These are phyloP conservation scores for Puccinia polysora DNA, from an alignment of 1,284 basidiomycete genomes.

Conservation along the genomic window DNA sequence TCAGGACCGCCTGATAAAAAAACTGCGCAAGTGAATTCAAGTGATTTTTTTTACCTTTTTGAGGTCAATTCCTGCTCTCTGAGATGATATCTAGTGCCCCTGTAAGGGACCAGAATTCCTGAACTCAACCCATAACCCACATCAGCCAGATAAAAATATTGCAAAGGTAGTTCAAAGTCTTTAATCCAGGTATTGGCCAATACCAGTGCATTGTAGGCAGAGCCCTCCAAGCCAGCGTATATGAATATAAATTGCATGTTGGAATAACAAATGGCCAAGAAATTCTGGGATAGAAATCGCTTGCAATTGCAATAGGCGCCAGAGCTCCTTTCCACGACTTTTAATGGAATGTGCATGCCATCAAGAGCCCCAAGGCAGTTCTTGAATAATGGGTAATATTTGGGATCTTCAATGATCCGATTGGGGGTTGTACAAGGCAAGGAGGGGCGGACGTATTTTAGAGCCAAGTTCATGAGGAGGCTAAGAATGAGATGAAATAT, in stretches of 20 bases:
- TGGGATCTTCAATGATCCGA: conserved; percentile 49
- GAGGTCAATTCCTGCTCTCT: too few relatives aligned
- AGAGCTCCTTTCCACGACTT: conserved; percentile 47
- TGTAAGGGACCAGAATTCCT: conserved; percentile 50
- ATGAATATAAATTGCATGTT: conserved; percentile 53
- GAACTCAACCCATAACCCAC: conserved; percentile 54
- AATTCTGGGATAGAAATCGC: conserved; percentile 54
- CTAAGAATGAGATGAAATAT: too few relatives aligned
- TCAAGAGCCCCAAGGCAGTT: conserved; percentile 55
- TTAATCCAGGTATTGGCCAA: conserved; percentile 48
- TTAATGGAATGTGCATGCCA: conserved; percentile 54
- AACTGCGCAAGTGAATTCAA: too few relatives aligned
- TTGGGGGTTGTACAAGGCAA: too few relatives aligned
- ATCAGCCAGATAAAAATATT: conserved; percentile 55
- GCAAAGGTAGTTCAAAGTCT: conserved; percentile 52
- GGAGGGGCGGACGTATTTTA: too few relatives aligned
- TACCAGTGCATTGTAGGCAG: conserved; percentile 52
- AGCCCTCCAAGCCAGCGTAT: conserved; percentile 55
- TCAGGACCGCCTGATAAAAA: too few relatives aligned
- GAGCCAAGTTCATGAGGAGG: too few relatives aligned
- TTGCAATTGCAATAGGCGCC: conserved; percentile 52
- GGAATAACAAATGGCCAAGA: conserved; percentile 52
- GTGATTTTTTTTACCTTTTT: too few relatives aligned
- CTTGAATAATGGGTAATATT: conserved; percentile 55
- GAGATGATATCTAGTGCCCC: conserved; percentile 47